Base-by-base conservation (phyloP, 306 rosid species). In the Bauhinia variegata region DNA sequence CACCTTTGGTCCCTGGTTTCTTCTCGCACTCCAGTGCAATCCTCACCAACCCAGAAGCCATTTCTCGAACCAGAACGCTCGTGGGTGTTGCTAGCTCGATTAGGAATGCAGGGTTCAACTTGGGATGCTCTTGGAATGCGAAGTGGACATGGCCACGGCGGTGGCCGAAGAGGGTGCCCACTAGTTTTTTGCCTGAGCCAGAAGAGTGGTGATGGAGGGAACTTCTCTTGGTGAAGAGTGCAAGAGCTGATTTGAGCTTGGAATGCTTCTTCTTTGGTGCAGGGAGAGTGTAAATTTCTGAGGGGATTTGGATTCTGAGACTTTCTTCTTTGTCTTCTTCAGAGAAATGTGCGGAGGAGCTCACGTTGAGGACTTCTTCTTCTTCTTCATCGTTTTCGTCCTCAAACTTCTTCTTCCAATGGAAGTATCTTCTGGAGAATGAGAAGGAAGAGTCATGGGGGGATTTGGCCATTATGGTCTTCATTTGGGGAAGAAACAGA, bases 21-120 rank as follows among this genome's bases (percentile, higher is more conserved):
- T 75, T 89, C 73, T 90, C 97, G 32, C 95, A 85, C 60, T 90
- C 97, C 73, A 88, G 23, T 0, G 97, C 99, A 4, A 93, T 83
- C 3, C 99, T 70, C 14, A 88, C 97, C 64, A 80, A 10, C 71
- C 99, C 99, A 2, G 90, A 88, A 3, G 97, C 99, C 97, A 90
- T 93, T 52, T 93, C 99, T 7, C 83, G 77, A 0, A 90, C 95
- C 60, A 88, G 44, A 2, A 85, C 82, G 16, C 97, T 88, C 0
- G 96, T 90, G 0, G 96, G 90, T 11, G 83, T 93, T 1, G 96
- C 81, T 0, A 93, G 77, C 79, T 93, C 83, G 10, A 93, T 69
- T 3, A 93, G 60, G 55, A 93, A 86, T 0, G 91, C 79, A 0
- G 96, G 99, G 14, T 63, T 41, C 9, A 51, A 5, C 50, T 81